A percentile compares a stretch with the other conserved stretches of the same genome.
phyloP scores from a whole-genome alignment of 2,329 filamentous ascomycete species.

The Fragosphaeria purpurea region DNA sequence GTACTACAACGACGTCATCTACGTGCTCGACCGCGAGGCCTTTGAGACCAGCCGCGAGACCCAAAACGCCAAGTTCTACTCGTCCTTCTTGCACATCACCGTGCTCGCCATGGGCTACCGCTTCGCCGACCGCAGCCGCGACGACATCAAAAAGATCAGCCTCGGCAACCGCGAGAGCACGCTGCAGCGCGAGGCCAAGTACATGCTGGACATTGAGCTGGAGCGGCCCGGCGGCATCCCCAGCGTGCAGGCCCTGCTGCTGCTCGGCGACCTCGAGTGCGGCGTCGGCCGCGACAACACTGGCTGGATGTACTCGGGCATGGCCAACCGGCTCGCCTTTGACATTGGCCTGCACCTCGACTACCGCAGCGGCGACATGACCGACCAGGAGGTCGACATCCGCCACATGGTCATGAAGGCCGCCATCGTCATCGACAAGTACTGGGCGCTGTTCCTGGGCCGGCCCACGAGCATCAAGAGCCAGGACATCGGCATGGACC shows the following conservation, averaged over 20 bases:
- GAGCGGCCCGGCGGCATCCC: slow-evolving; percentile 42
- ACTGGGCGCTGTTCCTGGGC: slow-evolving; percentile 46
- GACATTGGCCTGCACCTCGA: slow-evolving; percentile 40
- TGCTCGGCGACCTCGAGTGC: slow-evolving; percentile 43
- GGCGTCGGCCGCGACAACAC: slow-evolving; percentile 42
- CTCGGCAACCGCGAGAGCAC: slow-evolving; percentile 39
- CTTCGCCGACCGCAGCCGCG: slow-evolving; percentile 36
- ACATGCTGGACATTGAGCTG: slow-evolving; percentile 42
- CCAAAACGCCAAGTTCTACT: slow-evolving; percentile 39
- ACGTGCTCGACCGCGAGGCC: slow-evolving; percentile 37
- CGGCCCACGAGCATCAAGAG: slow-evolving; percentile 43
- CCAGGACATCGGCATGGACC: slow-evolving; percentile 38
- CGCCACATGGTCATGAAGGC: slow-evolving; percentile 42
- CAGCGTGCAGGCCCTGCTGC: slow-evolving; percentile 39
- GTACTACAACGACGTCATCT: slow-evolving; percentile 39
- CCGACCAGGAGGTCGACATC: slow-evolving; percentile 36
- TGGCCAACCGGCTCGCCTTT: slow-evolving; percentile 35
- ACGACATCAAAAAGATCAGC: slow-evolving; percentile 37
- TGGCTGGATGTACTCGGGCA: slow-evolving; percentile 43
- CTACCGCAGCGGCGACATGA: slow-evolving; percentile 29
- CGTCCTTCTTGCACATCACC: slow-evolving; percentile 40
- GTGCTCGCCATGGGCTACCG: slow-evolving; percentile 43
- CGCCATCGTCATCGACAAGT: slow-evolving; percentile 43
- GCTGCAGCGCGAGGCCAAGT: slow-evolving; percentile 42
- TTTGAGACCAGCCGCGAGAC: slow-evolving; percentile 38